Conservation (phyloP, 2,329 filamentous ascomycete species). For the Pestalotiopsis sp. region DNA sequence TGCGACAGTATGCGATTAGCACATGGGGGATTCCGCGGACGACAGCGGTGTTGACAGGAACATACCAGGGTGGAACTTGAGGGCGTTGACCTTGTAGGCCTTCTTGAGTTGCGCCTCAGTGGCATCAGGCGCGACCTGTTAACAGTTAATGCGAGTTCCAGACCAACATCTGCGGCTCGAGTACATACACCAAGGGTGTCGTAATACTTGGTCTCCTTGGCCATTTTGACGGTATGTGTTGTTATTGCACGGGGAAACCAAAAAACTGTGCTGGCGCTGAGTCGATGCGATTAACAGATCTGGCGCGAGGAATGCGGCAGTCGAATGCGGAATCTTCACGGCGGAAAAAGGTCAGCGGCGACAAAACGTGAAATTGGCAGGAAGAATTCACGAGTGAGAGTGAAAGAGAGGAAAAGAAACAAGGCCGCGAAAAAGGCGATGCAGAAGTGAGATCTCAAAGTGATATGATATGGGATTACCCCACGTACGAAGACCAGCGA, state of each 20-base stretch:
- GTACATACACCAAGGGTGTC: constrained; percentile 72
- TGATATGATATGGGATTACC: background rate
- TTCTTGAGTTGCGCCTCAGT: constrained; percentile 89
- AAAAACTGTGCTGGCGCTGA: background rate
- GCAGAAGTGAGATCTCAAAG: background rate
- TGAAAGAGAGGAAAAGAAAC: background rate
- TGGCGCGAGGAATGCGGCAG: background rate
- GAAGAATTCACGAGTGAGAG: background rate
- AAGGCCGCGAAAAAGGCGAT: background rate
- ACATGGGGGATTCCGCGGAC: background rate
- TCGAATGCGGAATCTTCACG: background rate
- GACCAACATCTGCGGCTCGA: constrained; percentile 11
- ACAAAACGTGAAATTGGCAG: background rate
- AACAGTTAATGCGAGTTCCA: constrained; percentile 18
- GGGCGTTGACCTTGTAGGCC: constrained; percentile 80
- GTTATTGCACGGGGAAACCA: background rate
- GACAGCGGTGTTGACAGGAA: constrained; percentile 14
- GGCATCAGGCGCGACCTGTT: constrained; percentile 74
- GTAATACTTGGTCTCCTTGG: constrained; percentile 79
- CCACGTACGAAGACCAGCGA: background rate
- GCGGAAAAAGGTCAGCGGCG: background rate
- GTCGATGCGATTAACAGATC: background rate
- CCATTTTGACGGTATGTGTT: constrained; percentile 56
- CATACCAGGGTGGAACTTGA: constrained; percentile 84
- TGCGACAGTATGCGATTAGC: constrained; percentile 36